Evolutionary conservation across 2,329 filamentous ascomycete species (phyloP).

Genomic region (Alternaria sp.): DNA sequence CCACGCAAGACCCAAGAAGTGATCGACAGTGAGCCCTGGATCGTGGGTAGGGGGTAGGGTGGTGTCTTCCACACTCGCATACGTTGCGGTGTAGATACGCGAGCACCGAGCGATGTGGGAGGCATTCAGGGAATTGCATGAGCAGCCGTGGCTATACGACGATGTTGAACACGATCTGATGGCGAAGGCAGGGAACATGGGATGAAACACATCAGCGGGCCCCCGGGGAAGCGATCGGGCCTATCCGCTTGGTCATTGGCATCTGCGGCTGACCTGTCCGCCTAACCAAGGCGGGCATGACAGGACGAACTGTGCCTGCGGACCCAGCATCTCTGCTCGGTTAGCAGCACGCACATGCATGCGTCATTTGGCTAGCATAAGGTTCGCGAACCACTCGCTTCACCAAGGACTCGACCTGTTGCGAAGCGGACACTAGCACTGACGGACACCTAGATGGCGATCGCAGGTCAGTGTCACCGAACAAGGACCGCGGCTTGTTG

Average conservation of each 20-base stretch:
- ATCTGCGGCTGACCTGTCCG: slow-evolving; percentile 7
- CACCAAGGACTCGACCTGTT: background rate
- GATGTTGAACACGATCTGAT: slow-evolving; percentile 18
- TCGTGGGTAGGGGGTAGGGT: background rate
- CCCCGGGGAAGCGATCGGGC: slow-evolving; percentile 18
- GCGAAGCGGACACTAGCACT: slow-evolving; percentile 2
- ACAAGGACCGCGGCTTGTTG: slow-evolving; percentile 24
- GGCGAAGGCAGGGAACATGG: slow-evolving; percentile 23
- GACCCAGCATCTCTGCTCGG: slow-evolving; percentile 5
- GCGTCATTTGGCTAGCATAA: slow-evolving; percentile 12
- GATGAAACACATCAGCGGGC: slow-evolving; percentile 15
- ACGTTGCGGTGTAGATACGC: slow-evolving; percentile 12
- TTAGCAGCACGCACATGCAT: slow-evolving; percentile 7
- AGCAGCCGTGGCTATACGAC: slow-evolving; percentile 15
- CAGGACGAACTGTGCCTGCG: slow-evolving; percentile 19
- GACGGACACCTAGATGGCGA: slow-evolving; percentile 8
- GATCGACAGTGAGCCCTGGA: slow-evolving; percentile 10
- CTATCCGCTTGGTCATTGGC: slow-evolving; percentile 22
- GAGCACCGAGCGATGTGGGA: slow-evolving; percentile 2
- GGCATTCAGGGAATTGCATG: slow-evolving; percentile 6
- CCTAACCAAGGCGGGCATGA: slow-evolving; percentile 22
- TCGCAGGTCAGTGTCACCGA: slow-evolving; percentile 13
- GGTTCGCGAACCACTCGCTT: slow-evolving; percentile 16
- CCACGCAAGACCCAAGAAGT: slow-evolving; percentile 4
- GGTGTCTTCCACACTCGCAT: background rate